phyloP scores from a whole-genome alignment of 2,329 filamentous ascomycete species.

The Fusarium succisae region DNA sequence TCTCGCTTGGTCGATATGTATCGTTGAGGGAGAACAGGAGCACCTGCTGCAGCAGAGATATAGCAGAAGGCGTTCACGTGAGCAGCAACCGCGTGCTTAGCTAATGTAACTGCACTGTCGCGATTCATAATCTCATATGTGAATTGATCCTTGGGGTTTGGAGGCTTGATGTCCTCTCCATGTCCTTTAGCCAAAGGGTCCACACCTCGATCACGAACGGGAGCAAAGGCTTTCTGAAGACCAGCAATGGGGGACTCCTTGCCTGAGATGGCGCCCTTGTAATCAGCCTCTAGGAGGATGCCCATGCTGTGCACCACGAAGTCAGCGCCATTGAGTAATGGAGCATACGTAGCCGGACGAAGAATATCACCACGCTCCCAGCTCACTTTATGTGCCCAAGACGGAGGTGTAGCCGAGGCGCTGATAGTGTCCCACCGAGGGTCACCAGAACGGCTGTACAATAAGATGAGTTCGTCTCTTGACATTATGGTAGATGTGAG shows the following conservation, averaged over 20 bases:
- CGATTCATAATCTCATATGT: slow-evolving; percentile 99
- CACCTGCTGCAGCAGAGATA: slow-evolving; percentile 87
- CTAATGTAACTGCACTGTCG: slow-evolving; percentile 84
- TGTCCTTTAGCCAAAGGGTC: slow-evolving; percentile 74
- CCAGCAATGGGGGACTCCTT: slow-evolving; percentile 83
- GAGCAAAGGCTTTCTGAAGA: slow-evolving; percentile 79
- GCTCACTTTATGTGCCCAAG: slow-evolving; percentile 83
- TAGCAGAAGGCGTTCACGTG: slow-evolving; percentile 80
- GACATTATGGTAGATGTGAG: not conserved
- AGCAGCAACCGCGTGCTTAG: slow-evolving; percentile 75
- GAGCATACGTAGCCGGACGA: slow-evolving; percentile 79
- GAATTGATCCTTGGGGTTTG: slow-evolving; percentile 77
- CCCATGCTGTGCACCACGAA: slow-evolving; percentile 96
- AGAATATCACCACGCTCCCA: slow-evolving; percentile 94
- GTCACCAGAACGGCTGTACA: slow-evolving; percentile 82
- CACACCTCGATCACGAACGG: slow-evolving; percentile 68
- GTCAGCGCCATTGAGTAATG: slow-evolving; percentile 78
- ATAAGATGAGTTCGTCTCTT: slow-evolving; percentile 29
- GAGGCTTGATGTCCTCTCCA: slow-evolving; percentile 69
- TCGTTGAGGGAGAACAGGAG: slow-evolving; percentile 82
- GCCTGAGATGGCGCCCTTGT: slow-evolving; percentile 90
- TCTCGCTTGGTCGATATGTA: slow-evolving; percentile 94
- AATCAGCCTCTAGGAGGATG: slow-evolving; percentile 95
- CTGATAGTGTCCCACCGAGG: slow-evolving; percentile 85
- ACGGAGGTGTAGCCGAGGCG: slow-evolving; percentile 73